Percentiles rank a stretch among this genome's conserved stretches.
Conservation (phyloP, 1,284 basidiomycete genomes). For the Lignosus rhinocerotis region DNA sequence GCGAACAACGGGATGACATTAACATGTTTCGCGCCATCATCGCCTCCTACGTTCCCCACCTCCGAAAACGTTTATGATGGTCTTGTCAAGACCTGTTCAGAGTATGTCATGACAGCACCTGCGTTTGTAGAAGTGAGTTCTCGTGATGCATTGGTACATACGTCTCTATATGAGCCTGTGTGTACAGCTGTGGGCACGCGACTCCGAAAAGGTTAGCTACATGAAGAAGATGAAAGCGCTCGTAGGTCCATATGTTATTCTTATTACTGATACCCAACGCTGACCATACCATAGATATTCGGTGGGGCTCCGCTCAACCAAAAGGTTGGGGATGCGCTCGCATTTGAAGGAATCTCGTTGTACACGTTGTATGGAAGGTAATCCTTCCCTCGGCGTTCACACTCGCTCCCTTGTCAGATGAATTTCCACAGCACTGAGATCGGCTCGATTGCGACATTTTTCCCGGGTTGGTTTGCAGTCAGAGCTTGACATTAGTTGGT, state of each 20-base stretch:
- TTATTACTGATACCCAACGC: not conserved
- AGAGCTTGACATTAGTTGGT: not conserved
- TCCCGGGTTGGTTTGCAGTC: conserved; percentile 11
- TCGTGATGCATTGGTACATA: no score
- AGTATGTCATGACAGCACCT: conserved; percentile 29
- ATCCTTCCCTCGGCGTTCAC: not conserved
- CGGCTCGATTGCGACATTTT: conserved; percentile 16
- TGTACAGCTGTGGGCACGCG: conserved; percentile 23
- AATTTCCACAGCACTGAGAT: conserved; percentile 23
- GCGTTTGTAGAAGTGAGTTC: conserved; percentile 29
- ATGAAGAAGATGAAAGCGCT: conserved; percentile 23
- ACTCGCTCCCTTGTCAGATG: not conserved
- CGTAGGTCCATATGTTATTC: conserved; percentile 9
- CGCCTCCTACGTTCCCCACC: conserved; percentile 26
- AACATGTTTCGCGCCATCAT: conserved; percentile 20
- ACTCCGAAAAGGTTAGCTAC: conserved; percentile 18
- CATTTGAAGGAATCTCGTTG: conserved; percentile 25
- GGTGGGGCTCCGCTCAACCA: conserved; percentile 33
- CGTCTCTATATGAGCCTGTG: not conserved
- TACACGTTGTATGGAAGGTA: conserved; percentile 29
- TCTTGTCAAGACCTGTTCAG: conserved; percentile 16
- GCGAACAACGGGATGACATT: conserved; percentile 20
- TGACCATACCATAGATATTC: conserved; percentile 15
- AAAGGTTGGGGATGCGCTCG: conserved; percentile 28
- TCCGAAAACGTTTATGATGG: conserved; percentile 26